Conservation (phyloP, 495 filamentous ascomycete species). For the Podospora australis region DNA sequence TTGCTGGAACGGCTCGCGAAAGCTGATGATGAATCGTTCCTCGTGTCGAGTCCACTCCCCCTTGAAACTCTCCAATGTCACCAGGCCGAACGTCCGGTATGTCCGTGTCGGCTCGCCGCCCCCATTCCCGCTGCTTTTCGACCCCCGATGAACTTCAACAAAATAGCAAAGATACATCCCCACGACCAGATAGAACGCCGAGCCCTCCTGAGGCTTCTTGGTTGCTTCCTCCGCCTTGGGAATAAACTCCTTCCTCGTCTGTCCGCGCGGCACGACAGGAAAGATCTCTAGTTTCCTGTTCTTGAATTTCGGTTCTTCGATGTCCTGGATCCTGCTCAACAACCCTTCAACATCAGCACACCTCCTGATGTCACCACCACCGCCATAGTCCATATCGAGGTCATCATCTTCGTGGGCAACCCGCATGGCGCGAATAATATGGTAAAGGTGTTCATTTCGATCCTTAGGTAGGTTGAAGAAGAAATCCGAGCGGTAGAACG, state of each 20-base stretch:
- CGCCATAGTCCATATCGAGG: conserved; percentile 19
- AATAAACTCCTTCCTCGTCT: conserved; percentile 38
- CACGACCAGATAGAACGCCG: conserved; percentile 81
- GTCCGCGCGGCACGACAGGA: conserved; percentile 71
- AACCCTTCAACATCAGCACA: conserved; percentile 56
- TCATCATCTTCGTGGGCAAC: no score
- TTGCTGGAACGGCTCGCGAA: conserved; percentile 63
- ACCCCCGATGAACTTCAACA: conserved; percentile 51
- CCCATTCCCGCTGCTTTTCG: conserved; percentile 42
- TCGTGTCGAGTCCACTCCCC: conserved; percentile 49
- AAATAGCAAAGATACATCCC: conserved; percentile 78
- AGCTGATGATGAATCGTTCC: conserved; percentile 80
- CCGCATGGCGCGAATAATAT: conserved; percentile 56
- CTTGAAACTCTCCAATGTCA: conserved; percentile 54
- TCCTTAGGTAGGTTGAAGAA: conserved; percentile 69
- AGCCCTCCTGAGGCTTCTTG: conserved; percentile 65
- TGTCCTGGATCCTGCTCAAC: conserved; percentile 60
- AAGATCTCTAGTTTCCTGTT: conserved; percentile 70
- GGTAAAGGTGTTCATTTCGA: conserved; percentile 65
- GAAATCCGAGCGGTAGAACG: conserved; percentile 46
- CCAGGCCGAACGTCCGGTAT: conserved; percentile 56
- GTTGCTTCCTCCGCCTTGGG: conserved; percentile 38
- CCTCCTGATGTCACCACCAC: conserved; percentile 47
- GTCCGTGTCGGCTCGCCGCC: conserved; percentile 40
- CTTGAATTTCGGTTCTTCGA: conserved; percentile 60